phyloP scores from a whole-genome alignment of 2,329 filamentous ascomycete species.

The Domatiomyces globalis region DNA sequence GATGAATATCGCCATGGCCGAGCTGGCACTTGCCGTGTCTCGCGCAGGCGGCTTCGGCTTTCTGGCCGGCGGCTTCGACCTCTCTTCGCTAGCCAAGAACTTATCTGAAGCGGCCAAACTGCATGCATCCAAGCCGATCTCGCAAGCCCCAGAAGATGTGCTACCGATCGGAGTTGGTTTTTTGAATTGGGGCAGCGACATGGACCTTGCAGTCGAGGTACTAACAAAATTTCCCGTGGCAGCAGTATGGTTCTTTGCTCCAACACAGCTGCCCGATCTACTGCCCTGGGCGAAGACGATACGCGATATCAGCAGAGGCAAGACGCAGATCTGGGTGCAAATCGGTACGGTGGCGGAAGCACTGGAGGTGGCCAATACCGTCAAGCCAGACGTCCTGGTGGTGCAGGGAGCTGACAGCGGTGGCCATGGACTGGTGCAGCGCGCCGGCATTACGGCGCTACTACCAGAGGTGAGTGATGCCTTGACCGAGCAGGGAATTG shows the following conservation, averaged over 20 bases:
- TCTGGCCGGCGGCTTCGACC: slow-evolving; percentile 42
- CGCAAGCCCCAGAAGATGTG: slow-evolving; percentile 7
- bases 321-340: slow-evolving; percentile 40
- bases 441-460: slow-evolving; percentile 35
- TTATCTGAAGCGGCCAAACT: slow-evolving; percentile 21
- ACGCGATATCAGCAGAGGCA: slow-evolving; percentile 25
- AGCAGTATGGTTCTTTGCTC: slow-evolving; percentile 30
- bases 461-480: slow-evolving; percentile 38
- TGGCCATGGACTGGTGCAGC: slow-evolving; percentile 36
- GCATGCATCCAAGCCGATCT: slow-evolving; percentile 10
- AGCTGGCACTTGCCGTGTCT: slow-evolving; percentile 47
- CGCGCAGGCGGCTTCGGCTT: slow-evolving; percentile 41
- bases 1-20: slow-evolving; percentile 45
- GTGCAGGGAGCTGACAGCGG: slow-evolving; percentile 42
- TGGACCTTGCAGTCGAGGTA: slow-evolving; percentile 19
- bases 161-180: slow-evolving; percentile 30
- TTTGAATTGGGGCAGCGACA: slow-evolving; percentile 26
- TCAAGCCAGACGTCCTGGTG: slow-evolving; percentile 37
- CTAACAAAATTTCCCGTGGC: slow-evolving; percentile 23
- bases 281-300: slow-evolving; percentile 33
- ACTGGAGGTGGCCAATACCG: slow-evolving; percentile 25
- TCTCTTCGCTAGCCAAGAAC: slow-evolving; percentile 20
- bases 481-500: slow-evolving; percentile 16
- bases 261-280: slow-evolving; percentile 22
- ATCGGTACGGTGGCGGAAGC: slow-evolving; percentile 38